A percentile compares a stretch with the other conserved stretches of the same genome.
These are phyloP conservation scores for Solanum bukasovii DNA, from an alignment of 257 asterid species.

Conservation along the genomic window DNA sequence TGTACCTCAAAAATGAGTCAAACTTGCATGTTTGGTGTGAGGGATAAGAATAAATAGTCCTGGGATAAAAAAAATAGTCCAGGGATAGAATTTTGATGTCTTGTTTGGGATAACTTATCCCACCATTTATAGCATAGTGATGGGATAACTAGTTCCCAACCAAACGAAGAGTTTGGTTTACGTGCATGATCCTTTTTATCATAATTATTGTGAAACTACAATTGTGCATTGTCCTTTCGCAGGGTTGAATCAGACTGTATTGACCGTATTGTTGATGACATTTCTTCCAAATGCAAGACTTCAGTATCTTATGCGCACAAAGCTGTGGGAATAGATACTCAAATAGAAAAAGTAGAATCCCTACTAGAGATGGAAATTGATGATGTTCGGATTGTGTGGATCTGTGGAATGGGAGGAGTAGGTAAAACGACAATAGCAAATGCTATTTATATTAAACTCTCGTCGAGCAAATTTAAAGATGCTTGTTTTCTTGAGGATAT, in stretches of 20 bases:
- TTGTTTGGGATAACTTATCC: no score
- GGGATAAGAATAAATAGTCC: no score
- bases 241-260: not conserved
- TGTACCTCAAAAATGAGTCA: no score
- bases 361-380: not conserved
- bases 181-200: not conserved
- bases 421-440: not conserved
- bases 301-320: not conserved
- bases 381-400: not conserved
- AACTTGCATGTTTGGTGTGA: no score
- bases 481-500: not conserved
- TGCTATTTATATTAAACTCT: not conserved
- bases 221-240: not conserved
- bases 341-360: not conserved
- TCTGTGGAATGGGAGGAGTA: not conserved
- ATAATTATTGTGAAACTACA: not conserved
- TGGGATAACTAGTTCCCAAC: no score
- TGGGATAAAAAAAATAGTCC: no score
- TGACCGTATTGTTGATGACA: not conserved
- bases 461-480: not conserved
- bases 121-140: no score
- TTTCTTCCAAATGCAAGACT: not conserved
- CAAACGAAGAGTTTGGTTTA: not conserved
- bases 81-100: no score
- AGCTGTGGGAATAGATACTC: not conserved